These are phyloP conservation scores for Leucaena leucocephala DNA, from an alignment of 306 rosid species.

Conservation along the genomic window DNA sequence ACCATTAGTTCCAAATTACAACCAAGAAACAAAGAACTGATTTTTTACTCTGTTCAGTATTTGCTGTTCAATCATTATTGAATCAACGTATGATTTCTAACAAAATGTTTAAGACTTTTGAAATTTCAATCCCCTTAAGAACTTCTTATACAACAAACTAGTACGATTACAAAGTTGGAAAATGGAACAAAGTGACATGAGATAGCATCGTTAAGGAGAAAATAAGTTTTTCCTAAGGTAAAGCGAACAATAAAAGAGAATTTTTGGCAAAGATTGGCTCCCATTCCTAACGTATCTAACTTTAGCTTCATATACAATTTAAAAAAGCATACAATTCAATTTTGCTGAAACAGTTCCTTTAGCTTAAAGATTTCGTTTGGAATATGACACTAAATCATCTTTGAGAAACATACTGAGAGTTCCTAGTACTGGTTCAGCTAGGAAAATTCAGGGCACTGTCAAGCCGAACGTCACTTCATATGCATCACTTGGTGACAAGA, in stretches of 20 bases:
- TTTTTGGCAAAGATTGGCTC: conserved; percentile 3
- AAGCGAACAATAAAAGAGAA: conserved; percentile 17
- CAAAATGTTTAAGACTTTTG: conserved; percentile 19
- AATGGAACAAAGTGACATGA: conserved; percentile 7
- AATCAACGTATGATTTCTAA: conserved; percentile 29
- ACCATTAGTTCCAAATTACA: conserved; percentile 15
- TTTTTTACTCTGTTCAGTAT: not conserved
- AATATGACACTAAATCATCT: not conserved
- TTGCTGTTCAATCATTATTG: conserved; percentile 10
- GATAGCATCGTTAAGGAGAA: conserved; percentile 6
- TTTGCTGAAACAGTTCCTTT: not conserved
- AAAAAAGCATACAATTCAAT: not conserved
- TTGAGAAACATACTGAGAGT: conserved; percentile 14
- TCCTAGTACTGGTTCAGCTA: conserved; percentile 22
- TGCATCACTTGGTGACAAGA: not conserved
- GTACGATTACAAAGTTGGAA: not conserved
- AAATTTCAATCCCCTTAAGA: conserved; percentile 1
- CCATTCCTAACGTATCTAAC: conserved; percentile 21
- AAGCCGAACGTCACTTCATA: not conserved
- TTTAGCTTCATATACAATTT: conserved; percentile 1
- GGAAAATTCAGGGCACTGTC: conserved; percentile 21
- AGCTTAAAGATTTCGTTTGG: conserved; percentile 16
- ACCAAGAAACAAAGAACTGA: conserved; percentile 4
- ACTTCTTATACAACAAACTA: conserved; percentile 1
- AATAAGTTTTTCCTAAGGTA: conserved; percentile 4